Conservation (phyloP, 805 yeast species). For the Ogataea ganodermae region DNA sequence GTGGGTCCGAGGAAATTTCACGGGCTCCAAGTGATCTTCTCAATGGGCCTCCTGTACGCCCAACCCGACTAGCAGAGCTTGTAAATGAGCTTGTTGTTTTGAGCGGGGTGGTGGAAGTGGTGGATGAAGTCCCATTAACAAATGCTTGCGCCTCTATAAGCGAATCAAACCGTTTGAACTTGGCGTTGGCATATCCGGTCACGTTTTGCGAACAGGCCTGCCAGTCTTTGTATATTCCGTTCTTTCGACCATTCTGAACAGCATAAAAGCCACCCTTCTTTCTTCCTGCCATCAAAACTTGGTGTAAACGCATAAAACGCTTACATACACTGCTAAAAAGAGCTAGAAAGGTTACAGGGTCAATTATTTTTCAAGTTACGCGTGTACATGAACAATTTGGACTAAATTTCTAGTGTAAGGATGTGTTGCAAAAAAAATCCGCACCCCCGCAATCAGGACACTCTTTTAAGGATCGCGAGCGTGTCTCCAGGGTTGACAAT, state of each 20-base stretch:
- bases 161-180: slow-evolving; percentile 55
- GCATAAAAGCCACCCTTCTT: slow-evolving; percentile 43
- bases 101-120: neutral
- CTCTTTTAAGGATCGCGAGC: slow-evolving; percentile 60
- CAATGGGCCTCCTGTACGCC: no score
- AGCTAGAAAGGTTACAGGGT: no score
- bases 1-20: no score
- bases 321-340: no score
- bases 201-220: slow-evolving; percentile 52
- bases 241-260: slow-evolving; percentile 50
- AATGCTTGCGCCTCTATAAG: slow-evolving; percentile 51
- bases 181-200: slow-evolving; percentile 56
- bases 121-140: slow-evolving; percentile 21
- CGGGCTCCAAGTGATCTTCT: no score
- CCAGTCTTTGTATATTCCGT: slow-evolving; percentile 69
- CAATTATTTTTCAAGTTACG: no score
- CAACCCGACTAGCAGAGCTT: neutral
- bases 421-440: neutral
- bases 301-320: neutral
- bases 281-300: neutral
- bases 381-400: no score
- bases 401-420: no score
- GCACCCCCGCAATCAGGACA: neutral
- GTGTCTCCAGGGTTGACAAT: slow-evolving; percentile 96
- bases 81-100: neutral